Base-by-base conservation (phyloP, 2,329 filamentous ascomycete genomes). In the Cladosporium halotolerans region DNA sequence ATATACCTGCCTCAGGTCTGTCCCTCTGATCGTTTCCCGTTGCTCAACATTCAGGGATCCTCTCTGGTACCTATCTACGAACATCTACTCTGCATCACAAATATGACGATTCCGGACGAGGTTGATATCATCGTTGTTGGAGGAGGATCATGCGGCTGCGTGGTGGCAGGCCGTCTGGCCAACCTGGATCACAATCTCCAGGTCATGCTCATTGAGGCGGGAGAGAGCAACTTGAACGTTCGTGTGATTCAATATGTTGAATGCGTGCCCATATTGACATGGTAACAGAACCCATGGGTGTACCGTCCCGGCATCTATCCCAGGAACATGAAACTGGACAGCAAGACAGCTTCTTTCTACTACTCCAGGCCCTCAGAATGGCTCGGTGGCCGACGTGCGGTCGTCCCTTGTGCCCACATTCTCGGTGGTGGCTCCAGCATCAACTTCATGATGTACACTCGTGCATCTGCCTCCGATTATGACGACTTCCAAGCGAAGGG, bases 121-220 rank as follows among this genome's bases (percentile, higher is more conserved):
- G 86, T 88, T 64, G 86, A 89, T 67, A 89, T 90, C 62, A 89
- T 89, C 62, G 84, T 89, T 31, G 86, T 83, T 60, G 86, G 86
- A 69, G 75, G 75, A 53, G 76, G 76, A n/a, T 70, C 73, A 9
- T 72, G 76, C 46, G 76, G 72, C 13, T 76, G 76, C 58, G 70
- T 78, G 18, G 65, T 78, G 18, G 77, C 78, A 16, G 72, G 69
- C 6, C 69, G 78, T 46, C 69, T 81, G 3, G 74, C 77, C 9
- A 72, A 74, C 42, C 74, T 76, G 0, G 73, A 78, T 50, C 76
- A 76, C 0, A 65, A 68, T 18, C 65, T 80, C 2, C 73, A 72
- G n/a, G 73, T 81, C 43, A 66, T 80, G 13, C 65, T 81, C 7
- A 72, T 81, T 48, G 79, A 82, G 60, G 66, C 70, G 7, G 79